Percentiles rank a stretch among this genome's conserved stretches.
Evolutionary conservation across 208 protist species (phyloP).

Genomic region (Leishmania mexicana): DNA sequence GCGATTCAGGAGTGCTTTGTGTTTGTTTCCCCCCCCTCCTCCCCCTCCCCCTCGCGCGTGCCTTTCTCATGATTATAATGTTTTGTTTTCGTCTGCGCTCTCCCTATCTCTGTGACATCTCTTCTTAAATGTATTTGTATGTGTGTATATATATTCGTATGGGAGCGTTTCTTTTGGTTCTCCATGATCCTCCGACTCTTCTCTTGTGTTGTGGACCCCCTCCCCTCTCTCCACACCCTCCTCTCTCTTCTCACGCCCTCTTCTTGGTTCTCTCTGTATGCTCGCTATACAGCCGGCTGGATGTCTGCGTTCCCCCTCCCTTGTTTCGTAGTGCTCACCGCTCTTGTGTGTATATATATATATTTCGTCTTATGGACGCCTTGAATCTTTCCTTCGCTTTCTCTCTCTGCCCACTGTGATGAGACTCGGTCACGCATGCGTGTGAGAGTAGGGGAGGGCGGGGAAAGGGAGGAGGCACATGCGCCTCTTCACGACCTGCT

Average conservation of each 20-base stretch:
- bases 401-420: background rate
- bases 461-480: background rate
- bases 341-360: background rate
- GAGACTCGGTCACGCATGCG: background rate
- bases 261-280: background rate
- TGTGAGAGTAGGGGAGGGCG: background rate
- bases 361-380: too few species aligned
- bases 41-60: too few species aligned
- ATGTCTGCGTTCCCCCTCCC: background rate
- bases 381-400: background rate
- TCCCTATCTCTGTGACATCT: background rate
- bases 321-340: background rate
- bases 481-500: background rate
- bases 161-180: background rate
- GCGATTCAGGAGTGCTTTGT: background rate
- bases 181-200: background rate
- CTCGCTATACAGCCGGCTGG: too few species aligned
- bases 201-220: background rate
- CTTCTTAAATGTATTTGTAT: background rate
- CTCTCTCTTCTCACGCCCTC: background rate
- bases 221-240: background rate
- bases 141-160: background rate
- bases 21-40: background rate
- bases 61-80: too few species aligned
- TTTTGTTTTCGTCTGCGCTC: background rate